Evolutionary conservation across 345 rosid genomes (phyloP).

Genomic region (Citrus hindsii): DNA sequence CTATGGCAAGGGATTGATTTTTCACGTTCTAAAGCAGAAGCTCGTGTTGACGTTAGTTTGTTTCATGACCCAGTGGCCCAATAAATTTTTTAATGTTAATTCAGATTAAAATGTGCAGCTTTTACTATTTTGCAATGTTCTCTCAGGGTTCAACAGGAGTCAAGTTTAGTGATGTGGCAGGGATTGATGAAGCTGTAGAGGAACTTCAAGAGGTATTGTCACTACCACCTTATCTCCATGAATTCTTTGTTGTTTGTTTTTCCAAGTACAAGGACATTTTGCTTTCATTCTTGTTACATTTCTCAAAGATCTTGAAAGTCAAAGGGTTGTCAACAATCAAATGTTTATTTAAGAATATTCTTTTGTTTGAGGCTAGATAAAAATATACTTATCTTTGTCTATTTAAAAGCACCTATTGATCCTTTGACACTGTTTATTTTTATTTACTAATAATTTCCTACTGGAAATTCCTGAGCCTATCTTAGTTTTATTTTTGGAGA

Average conservation of each 20-base stretch:
- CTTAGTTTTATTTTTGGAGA: neutral
- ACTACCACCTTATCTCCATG: neutral
- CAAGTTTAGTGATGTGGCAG: slow-evolving; percentile 86
- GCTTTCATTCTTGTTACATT: neutral
- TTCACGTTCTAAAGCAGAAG: slow-evolving; percentile 96
- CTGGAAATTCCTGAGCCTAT: too few species aligned
- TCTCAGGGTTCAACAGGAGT: slow-evolving; percentile 92
- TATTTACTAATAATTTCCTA: neutral
- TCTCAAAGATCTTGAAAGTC: neutral
- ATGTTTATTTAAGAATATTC: neutral
- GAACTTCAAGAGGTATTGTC: slow-evolving; percentile 92
- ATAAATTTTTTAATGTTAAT: neutral
- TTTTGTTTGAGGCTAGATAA: neutral
- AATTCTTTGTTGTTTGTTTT: neutral
- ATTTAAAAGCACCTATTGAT: neutral
- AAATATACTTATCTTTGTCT: neutral
- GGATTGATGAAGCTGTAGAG: slow-evolving; percentile 97
- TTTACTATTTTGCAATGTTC: slow-evolving; percentile 13
- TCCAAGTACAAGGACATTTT: slow-evolving; percentile 1
- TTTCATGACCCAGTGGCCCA: neutral
- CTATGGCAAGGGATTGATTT: slow-evolving; percentile 96
- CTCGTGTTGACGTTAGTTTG: slow-evolving; percentile 89
- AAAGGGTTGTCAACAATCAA: neutral
- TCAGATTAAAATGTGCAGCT: slow-evolving; percentile 19
- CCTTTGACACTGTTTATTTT: neutral